Base-by-base conservation (phyloP, 208 protist genomes). In the Blastocrithidia nonstop region DNA sequence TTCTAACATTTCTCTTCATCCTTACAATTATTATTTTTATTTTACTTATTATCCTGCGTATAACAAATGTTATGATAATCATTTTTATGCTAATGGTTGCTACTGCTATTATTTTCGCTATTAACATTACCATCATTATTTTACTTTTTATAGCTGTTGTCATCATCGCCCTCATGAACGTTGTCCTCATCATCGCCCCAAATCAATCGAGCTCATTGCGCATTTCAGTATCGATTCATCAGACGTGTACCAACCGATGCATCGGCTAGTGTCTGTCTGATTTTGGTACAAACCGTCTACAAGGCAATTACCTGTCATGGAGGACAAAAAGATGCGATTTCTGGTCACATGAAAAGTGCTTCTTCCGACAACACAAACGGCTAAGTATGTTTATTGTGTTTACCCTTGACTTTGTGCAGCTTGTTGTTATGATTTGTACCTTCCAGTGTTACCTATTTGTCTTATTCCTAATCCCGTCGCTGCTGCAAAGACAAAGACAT, bases 211-310 rank as follows among this genome's bases (percentile, higher is more conserved):
- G 57, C 32, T 54, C 67, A 90, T 54, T 78, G 71, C 47, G 66
- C 69, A 32, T 90, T 83, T 76, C 81, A 90, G 55, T 90, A 90
- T 0, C 72, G 69, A 50, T 90, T 70, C 81, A 90, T 66, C 6
- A 84, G 47, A 2, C 36, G 32, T 0, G 57, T 69, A 1, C 66
- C 69, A 3, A 39, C 71, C 25, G 59, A 66, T 15, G 66, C 75
- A 31, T 46, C 50, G 28, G 46, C 29, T 29, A 90, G 50, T 7
- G 41, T 37, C 7, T 9, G 20, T 6, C 49, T 48, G 1, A 90
- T 61, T 51, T 86, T 73, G 5, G 44, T 47, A 35, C 55, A 71
- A 2, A 90, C 45, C 6, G 28, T 39, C 43, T 86, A 66, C 6
- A 90, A 19, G 43, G 62, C 32, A 27, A 49, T 67, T 23, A 86